Base-by-base conservation (phyloP, 208 protist species). In the Vickermania spadyakhi region DNA sequence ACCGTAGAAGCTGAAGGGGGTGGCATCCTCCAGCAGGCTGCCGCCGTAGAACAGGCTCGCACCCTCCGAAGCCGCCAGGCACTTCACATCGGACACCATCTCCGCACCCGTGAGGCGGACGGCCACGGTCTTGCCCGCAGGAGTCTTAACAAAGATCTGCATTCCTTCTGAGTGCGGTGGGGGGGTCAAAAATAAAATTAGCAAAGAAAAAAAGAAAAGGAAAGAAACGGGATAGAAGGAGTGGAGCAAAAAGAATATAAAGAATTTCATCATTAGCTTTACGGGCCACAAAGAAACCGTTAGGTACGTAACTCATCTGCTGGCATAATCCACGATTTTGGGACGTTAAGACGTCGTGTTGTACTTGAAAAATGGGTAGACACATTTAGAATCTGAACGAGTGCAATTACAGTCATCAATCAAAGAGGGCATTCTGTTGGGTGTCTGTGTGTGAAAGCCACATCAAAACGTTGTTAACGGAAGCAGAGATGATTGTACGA, bases 91-190 rank as follows among this genome's bases (percentile, higher is more conserved):
- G 52, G 89, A 83, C 31, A 97, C 86, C 53, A 89, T 96, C 65
- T 90, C 86, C 65, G 82, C 75, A 45, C 75, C 75, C 55, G 91
- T 72, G 51, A 88, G 84, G 64, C 86, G 81, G 66, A 97, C 80
- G 53, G 82, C 81, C 60, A 96, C 79, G 31, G 91, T 96, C 82
- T 83, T 90, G 70, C 89, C 90, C 25, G 73, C 80, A 36, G 86
- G 71, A 53, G 84, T 93, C 84, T 96, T 97, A 60, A 97, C 75
- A 71, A 97, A 97, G 78, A 97, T 84, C 70, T 95, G 87, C 89
- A 97, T 99, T 36, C 61, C 77, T 72, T 68, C 64, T 29, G 28
- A 54, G n/a, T n/a, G n/a, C n/a, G n/a, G 18, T 45, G 36, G 36
- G 36, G 36, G 18, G 36, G 18, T n/a, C 7, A 18, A 7, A 45